Base-by-base conservation (phyloP, 2,329 filamentous ascomycete genomes). In the Volutella citrinella region DNA sequence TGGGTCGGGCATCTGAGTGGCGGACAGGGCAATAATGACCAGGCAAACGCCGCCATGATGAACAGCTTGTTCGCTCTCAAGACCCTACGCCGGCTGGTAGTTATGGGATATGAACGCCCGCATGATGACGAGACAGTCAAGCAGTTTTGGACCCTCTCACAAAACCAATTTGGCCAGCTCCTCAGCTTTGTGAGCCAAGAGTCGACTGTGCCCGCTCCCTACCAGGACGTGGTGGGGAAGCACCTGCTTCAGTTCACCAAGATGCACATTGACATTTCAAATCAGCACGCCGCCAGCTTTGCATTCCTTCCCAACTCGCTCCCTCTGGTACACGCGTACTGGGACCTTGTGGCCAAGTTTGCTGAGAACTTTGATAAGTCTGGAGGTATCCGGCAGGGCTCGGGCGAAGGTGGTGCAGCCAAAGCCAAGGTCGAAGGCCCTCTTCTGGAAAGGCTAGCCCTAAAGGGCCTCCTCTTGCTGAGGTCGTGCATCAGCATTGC, bases 201-300 rank as follows among this genome's bases (percentile, higher is more conserved):
- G 30, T 72, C 71, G n/a, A 63, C 67, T 6, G 59, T 76, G 4
- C 63, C 82, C 3, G 59, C 69, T 5, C 61, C 65, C 5, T 73
- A 80, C 16, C 75, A 77, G 38, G 75, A 74, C 21, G 56, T 84
- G 16, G 67, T 95, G n/a, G 85, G 86, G 46, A 94, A 89, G 56
- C 90, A 96, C 55, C 69, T 95, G 3, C 65, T 96, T 25, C 90
- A 97, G 55, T 82, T 97, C 30, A 82, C 90, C 5, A 98, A 97
- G 61, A 69, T 98, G 4, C 93, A 97, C 57, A 73, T 94, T 23
- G 82, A 88, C 36, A 91, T 97, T 82, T 80, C 87, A 2, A 78
- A 79, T 30, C 66, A 72, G 6, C 89, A 95, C 57, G 81, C 90
- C 2, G 82, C 85, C 5, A 86, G 88, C 34, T 97, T 96, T 60